phyloP scores from a whole-genome alignment of 2,329 filamentous ascomycete species.

The Fusarium pseudograminearum region DNA sequence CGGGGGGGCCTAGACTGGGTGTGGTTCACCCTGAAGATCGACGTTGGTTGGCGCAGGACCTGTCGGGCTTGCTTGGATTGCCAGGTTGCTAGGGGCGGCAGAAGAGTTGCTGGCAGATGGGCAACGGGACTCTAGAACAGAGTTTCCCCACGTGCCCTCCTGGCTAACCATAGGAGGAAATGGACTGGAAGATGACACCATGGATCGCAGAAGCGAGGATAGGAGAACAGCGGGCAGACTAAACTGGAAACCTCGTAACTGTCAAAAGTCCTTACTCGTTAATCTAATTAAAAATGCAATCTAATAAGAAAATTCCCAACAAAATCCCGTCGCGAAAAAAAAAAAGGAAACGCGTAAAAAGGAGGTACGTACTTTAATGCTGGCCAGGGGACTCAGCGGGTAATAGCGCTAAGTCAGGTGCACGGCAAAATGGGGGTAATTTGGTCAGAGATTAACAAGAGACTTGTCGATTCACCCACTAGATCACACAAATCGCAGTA shows the following conservation, averaged over 20 bases:
- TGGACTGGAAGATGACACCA: conserved; percentile 16
- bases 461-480: not conserved
- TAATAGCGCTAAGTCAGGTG: conserved; percentile 42
- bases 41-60: conserved; percentile 36
- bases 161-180: conserved; percentile 16
- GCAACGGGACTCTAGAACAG: conserved; percentile 22
- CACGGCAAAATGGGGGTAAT: conserved; percentile 40
- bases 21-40: conserved; percentile 39
- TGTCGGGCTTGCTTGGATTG: conserved; percentile 30
- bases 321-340: conserved; percentile 17
- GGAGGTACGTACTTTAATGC: conserved; percentile 29
- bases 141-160: conserved; percentile 34
- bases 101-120: conserved; percentile 23
- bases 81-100: conserved; percentile 44
- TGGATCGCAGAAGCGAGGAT: conserved; percentile 17
- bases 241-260: not conserved
- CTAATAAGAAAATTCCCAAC: conserved; percentile 6
- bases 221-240: conserved; percentile 4
- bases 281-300: conserved; percentile 4
- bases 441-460: conserved; percentile 26
- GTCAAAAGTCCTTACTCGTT: not conserved
- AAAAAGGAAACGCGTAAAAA: conserved; percentile 20
- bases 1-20: conserved; percentile 13
- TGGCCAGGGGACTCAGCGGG: conserved; percentile 33
- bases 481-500: conserved; percentile 7